Evolutionary conservation across 441 rosid genomes (phyloP), one percentile per base, ranked within the genome.

Genomic region (Gossypium gossypioides): DNA sequence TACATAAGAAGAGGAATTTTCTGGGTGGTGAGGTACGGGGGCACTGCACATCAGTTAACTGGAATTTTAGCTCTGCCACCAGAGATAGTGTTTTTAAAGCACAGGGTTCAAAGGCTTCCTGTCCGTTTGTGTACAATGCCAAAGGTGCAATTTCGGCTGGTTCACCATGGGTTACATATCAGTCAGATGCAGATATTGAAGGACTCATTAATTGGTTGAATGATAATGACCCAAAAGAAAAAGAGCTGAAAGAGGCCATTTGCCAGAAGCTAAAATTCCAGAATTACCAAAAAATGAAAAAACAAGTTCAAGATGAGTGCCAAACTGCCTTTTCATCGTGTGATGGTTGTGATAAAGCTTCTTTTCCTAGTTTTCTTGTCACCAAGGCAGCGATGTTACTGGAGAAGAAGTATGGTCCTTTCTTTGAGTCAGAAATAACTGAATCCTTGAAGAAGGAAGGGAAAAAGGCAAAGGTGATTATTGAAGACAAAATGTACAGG

Each of bases 361-460:
- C 69, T 15, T 58, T 74, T 77, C 77, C 82, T 74, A 64, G 70
- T 80, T 69, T 75, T 80, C 82, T 85, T 63, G 82, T 80, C 77
- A 85, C 98, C 46, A 96, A 87, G 79, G 99, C 99, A 46, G 81
- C 86, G 27, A 60, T 81, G 51, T 77, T 86, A 71, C 84, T 96
- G 86, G 96, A 86, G 82, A 91, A 81, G 77, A 91, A 85, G 80
- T 85, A 81, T 77, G 98, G 98, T 71, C 82, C 85, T 66, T 86
- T 76, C 79, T 60, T 55, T 44, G 88, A 81, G 77, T 61, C 81
- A 16, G 91, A 83, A 73, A 73, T 71, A 19, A 72, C 52, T 21
- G 89, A 80, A 69, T 55, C 79, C 16, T 66, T 76, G 12, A 87
- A 85, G 82, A 84, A 81, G 75, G 79, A 66, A 64, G 91, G 84